Evolutionary conservation across 768 basidiomycete genomes (phyloP), one percentile per base, ranked within the genome.

Genomic region (Termitomyces sp.): DNA sequence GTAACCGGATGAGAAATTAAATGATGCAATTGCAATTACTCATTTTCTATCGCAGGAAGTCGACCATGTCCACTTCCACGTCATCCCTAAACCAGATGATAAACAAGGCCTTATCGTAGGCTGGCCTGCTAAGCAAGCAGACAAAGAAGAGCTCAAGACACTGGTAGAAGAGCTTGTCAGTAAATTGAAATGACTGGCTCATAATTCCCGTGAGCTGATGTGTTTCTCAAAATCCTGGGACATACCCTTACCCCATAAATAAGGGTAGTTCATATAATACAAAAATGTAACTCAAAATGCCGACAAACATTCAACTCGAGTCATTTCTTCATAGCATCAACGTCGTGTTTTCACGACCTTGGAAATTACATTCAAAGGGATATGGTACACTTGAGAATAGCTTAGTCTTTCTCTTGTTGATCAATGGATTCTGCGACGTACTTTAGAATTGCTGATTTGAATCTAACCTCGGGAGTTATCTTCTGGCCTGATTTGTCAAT

Each of bases 21-120:
- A 47, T 44, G 13, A 34, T 20, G 16, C 6, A 18, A 7, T 30
- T n/a, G 18, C 6, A 12, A 3, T 12, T 31, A 9, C 42, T 51
- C 13, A 55, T 16, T 49, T 8, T 34, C 15, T 39, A 27, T 52
- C 37, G 57, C 62, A 88, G 85, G 76, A 82, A 54, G 93, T 96
- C 30, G 82, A 86, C 56, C 94, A 96, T 66, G 93, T 94, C 15
- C 93, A 96, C 70, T 94, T 94, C 75, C 94, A 98, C 67, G 80
- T 98, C 65, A 95, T 98, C 61, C 95, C 95, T 3, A 98, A 97
- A 70, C 93, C 91, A 0, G 73, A 75, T 6, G 81, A 86, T 47
- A 68, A 81, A 5, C 85, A 89, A 64, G 96, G 96, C 4, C 79
- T 99, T 30, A 84, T 84, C 13, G 75, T 98, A 56, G 84, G 82